Evolutionary conservation across 805 yeast genomes (phyloP), one percentile per base, ranked within the genome.

Genomic region (Yarrowia osloensis): DNA sequence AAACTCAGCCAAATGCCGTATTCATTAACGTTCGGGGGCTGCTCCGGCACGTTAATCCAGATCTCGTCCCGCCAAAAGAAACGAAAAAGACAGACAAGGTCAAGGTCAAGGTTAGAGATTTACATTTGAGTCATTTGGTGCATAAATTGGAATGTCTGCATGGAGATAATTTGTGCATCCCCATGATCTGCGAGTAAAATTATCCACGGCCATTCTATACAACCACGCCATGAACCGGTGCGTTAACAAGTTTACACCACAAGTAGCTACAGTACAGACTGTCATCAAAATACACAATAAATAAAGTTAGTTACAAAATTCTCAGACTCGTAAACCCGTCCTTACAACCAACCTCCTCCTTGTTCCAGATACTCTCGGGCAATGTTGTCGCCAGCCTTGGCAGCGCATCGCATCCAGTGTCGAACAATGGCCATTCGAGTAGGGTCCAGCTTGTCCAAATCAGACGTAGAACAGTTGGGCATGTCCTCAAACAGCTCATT

Each of bases 331-430:
- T 24, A 8, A 31, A 17, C 21, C 28, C 21, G 7, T n/a, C 21
- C 19, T 19, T 19, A 57, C 37, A 39, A 28, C 49, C 63, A 57
- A 8, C 49, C 49, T 28, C 63, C 63, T 40, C 37, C 63, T 65
- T 73, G 75, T 28, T 57, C 46, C 44, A 73, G 54, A 55, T 73
- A 73, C 57, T 73, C 75, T 12, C 54, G 67, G 24, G 75, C 75
- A 65, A 73, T 73, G 40, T 67, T 71, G 57, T 73, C 75, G 7
- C 74, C 75, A 17, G 69, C 67, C 22, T 57, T 55, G 15, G 75
- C 73, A 1, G 75, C 75, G 26, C 52, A 59, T 11, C 67, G 13
- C 75, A 73, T 73, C 74, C 74, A 73, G 50, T 73, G 75, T 59
- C 69, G 70, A 57, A 72, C 68, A n/a, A 73, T 66, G 4, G 75